Conservation (phyloP, 805 yeast species). For the Metschnikowia rubicola region DNA sequence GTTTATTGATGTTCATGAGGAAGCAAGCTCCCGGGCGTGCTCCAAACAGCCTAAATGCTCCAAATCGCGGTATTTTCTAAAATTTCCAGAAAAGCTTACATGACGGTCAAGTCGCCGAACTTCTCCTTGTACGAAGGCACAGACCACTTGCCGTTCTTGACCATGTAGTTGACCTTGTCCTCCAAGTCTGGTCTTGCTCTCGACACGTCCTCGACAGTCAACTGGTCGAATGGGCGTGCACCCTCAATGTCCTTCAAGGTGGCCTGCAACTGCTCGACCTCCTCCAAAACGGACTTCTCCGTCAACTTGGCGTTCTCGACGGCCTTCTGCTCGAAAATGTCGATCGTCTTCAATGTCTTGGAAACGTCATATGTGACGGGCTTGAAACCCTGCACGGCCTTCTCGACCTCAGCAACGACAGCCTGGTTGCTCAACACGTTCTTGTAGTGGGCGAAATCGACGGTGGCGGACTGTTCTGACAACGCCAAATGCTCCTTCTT, state of each 20-base stretch:
- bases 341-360: conserved; percentile 87
- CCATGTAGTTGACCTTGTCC: conserved; percentile 91
- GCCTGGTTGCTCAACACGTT: conserved; percentile 74
- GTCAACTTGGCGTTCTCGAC: conserved; percentile 92
- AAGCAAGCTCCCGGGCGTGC: conserved; percentile 4
- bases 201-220: conserved; percentile 91
- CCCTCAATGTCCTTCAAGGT: conserved; percentile 91
- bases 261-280: conserved; percentile 78
- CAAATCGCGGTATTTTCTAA: too few relatives aligned
- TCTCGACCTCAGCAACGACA: conserved; percentile 77
- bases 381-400: conserved; percentile 68
- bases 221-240: conserved; percentile 96
- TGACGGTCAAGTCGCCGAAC: conserved; percentile 94
- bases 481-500: conserved; percentile 74
- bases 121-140: conserved; percentile 98
- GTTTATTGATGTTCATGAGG: conserved; percentile 5
- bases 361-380: conserved; percentile 84
- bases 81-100: conserved; percentile 41
- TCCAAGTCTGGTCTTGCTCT: conserved; percentile 97
- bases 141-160: conserved; percentile 94
- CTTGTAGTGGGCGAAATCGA: conserved; percentile 82
- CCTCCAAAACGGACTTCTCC: conserved; percentile 82
- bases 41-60: too few relatives aligned
- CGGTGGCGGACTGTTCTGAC: conserved; percentile 66
- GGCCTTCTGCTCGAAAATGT: conserved; percentile 92